These are phyloP conservation scores for Hypoxylon fuscum DNA, from an alignment of 495 filamentous ascomycete genomes.

Conservation along the genomic window DNA sequence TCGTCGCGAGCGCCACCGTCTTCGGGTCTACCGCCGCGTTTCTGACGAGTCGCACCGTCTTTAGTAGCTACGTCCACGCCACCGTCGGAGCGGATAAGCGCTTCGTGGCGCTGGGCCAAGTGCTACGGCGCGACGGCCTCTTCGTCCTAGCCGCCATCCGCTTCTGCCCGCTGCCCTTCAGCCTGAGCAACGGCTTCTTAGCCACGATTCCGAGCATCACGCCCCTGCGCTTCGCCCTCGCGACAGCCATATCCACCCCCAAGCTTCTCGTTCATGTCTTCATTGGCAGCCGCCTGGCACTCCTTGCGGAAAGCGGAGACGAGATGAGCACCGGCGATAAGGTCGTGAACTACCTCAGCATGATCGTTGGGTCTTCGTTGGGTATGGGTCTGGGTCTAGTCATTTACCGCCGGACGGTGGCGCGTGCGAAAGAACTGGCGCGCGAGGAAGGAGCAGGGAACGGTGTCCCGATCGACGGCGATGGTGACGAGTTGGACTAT, in stretches of 20 bases:
- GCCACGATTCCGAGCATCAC: constrained; percentile 91
- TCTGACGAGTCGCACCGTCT: constrained; percentile 76
- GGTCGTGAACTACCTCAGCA: constrained; percentile 82
- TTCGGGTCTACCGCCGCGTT: constrained; percentile 81
- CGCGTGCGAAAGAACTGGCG: constrained; percentile 84
- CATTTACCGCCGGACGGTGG: constrained; percentile 88
- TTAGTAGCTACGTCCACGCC: constrained; percentile 78
- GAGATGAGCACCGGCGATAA: constrained; percentile 73
- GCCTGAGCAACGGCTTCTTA: constrained; percentile 90
- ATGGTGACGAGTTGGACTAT: constrained; percentile 51
- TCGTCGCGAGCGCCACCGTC: constrained; percentile 81
- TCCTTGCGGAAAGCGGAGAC: constrained; percentile 70
- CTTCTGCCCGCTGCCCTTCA: constrained; percentile 93
- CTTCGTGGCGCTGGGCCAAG: constrained; percentile 67
- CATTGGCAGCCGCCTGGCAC: constrained; percentile 80
- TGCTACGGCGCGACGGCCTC: constrained; percentile 81
- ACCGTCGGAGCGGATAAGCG: constrained; percentile 84
- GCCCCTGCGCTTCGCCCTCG: constrained; percentile 76
- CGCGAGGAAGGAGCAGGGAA: constrained; percentile 68
- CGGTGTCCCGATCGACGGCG: constrained; percentile 15
- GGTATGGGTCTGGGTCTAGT: constrained; percentile 81
- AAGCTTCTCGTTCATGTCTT: constrained; percentile 94
- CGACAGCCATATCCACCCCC: constrained; percentile 77
- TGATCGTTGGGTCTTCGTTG: constrained; percentile 71
- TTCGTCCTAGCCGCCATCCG: constrained; percentile 92